phyloP scores from a whole-genome alignment of 1,284 basidiomycete species.

The Marasmius tenuissimus region DNA sequence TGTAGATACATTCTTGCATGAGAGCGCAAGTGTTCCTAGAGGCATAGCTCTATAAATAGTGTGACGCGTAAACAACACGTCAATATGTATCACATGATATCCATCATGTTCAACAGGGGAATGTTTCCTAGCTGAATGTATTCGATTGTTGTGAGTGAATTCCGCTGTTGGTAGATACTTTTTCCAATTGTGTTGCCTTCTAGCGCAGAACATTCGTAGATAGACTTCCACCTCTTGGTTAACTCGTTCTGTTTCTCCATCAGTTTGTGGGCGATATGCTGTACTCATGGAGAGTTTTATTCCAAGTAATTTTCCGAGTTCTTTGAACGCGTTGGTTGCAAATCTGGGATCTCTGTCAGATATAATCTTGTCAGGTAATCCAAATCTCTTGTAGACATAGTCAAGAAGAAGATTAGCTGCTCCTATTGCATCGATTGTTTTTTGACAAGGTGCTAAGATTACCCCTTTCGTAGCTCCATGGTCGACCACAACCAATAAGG shows the following conservation, averaged over 20 bases:
- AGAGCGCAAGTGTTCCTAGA: too few relatives aligned
- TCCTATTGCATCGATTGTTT: not conserved
- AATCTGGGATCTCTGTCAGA: not conserved
- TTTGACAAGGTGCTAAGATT: not conserved
- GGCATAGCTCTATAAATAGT: too few relatives aligned
- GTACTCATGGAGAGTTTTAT: not conserved
- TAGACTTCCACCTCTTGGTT: not conserved
- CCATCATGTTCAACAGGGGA: too few relatives aligned
- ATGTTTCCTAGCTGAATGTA: too few relatives aligned
- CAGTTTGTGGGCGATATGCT: not conserved
- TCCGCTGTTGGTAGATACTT: too few relatives aligned
- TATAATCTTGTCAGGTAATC: not conserved
- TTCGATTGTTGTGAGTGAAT: too few relatives aligned
- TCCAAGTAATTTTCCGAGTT: not conserved
- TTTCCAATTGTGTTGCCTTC: too few relatives aligned
- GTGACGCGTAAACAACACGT: too few relatives aligned
- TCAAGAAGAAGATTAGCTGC: not conserved
- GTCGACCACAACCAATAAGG: not conserved
- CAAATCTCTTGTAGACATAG: not conserved
- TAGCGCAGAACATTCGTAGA: not conserved
- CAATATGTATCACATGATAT: too few relatives aligned
- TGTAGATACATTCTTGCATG: too few relatives aligned
- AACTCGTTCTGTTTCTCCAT: not conserved
- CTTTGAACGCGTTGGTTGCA: not conserved
- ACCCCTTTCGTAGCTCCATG: not conserved